These are phyloP conservation scores for Cladophialophora psammophila DNA, from an alignment of 2,329 filamentous ascomycete genomes.

Conservation along the genomic window DNA sequence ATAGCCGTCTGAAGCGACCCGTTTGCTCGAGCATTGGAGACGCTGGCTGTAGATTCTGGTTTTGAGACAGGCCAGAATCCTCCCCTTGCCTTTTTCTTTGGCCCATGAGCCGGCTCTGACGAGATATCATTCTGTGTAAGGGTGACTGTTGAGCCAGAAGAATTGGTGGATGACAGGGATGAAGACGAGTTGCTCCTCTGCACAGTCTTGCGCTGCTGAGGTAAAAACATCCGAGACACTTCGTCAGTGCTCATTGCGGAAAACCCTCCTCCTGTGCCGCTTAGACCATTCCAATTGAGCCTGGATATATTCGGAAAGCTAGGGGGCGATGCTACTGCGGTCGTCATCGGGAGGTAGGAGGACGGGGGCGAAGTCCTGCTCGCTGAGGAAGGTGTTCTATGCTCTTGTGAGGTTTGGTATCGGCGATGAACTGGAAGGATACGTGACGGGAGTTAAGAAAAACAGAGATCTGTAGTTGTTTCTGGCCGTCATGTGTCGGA, in stretches of 20 bases:
- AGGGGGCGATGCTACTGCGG: constrained; percentile 70
- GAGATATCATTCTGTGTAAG: constrained; percentile 44
- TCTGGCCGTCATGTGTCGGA: constrained; percentile 40
- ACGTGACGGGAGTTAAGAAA: constrained; percentile 21
- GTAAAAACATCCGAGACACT: constrained; percentile 85
- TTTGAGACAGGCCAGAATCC: constrained; percentile 72
- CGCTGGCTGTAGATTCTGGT: constrained; percentile 68
- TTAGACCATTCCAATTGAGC: constrained; percentile 68
- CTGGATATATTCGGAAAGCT: constrained; percentile 68
- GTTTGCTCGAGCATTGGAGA: constrained; percentile 68
- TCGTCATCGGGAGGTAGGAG: constrained; percentile 57
- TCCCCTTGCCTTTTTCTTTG: constrained; percentile 56
- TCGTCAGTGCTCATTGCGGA: constrained; percentile 83
- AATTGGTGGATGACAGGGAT: constrained; percentile 71
- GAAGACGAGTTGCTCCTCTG: constrained; percentile 91
- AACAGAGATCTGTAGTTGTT: constrained; percentile 25
- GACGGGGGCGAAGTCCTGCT: neutral
- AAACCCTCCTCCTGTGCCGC: constrained; percentile 66
- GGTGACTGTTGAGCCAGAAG: constrained; percentile 59
- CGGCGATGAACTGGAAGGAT: constrained; percentile 3
- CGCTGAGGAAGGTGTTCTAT: neutral
- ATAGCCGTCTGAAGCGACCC: constrained; percentile 58
- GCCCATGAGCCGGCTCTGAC: constrained; percentile 46
- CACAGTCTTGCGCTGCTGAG: constrained; percentile 76
- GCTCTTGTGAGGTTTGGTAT: constrained; percentile 6